Evolutionary conservation across 768 basidiomycete species (phyloP).

Genomic region (Tephrocybe sp.): DNA sequence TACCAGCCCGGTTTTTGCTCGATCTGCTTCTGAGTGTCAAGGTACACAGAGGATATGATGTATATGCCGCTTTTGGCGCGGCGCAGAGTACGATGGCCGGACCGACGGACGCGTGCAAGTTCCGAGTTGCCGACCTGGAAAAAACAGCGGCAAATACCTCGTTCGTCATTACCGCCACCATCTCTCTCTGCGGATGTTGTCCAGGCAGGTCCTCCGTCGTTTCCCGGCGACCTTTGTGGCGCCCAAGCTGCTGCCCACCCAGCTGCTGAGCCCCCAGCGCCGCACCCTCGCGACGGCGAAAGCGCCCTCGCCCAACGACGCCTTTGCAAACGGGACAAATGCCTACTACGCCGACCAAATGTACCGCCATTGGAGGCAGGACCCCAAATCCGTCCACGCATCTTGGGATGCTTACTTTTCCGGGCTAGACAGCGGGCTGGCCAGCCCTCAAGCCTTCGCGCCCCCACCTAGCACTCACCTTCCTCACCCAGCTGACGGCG

Average conservation of each 20-base stretch:
- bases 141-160: too few relatives aligned
- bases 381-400: slow-evolving; percentile 88
- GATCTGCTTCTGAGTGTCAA: too few relatives aligned
- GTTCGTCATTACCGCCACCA: neutral
- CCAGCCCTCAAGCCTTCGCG: slow-evolving; percentile 78
- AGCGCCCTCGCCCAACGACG: slow-evolving; percentile 74
- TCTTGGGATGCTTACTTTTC: slow-evolving; percentile 96
- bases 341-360: slow-evolving; percentile 96
- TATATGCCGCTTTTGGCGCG: too few relatives aligned
- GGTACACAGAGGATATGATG: too few relatives aligned
- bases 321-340: slow-evolving; percentile 93
- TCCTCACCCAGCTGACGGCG: slow-evolving; percentile 73
- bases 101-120: neutral
- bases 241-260: slow-evolving; percentile 13
- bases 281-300: slow-evolving; percentile 41
- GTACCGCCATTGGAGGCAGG: slow-evolving; percentile 90
- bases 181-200: slow-evolving; percentile 25
- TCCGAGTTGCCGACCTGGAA: too few relatives aligned
- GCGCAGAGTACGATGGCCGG: too few relatives aligned
- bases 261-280: slow-evolving; percentile 20
- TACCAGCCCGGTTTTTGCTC: too few relatives aligned
- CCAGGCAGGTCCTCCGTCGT: slow-evolving; percentile 34
- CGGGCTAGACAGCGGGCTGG: slow-evolving; percentile 86
- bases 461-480: slow-evolving; percentile 71
- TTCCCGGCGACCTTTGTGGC: slow-evolving; percentile 24